Conservation (phyloP, 495 filamentous ascomycete genomes). For the Aeminium ludgeri region DNA sequence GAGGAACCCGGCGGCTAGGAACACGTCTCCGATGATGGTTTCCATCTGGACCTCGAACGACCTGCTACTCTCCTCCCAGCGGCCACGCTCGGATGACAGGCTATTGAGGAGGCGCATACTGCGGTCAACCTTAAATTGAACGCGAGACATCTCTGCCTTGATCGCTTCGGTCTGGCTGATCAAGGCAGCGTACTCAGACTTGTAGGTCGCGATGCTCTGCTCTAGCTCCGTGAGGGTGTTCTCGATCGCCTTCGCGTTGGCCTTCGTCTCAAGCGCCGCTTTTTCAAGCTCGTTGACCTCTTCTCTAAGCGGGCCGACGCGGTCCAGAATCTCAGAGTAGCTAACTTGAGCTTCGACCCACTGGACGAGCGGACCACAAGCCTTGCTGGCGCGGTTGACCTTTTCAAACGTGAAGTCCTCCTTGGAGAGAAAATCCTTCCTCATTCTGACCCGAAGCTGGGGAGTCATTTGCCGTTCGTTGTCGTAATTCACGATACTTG, state of each 20-base stretch:
- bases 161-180: conserved; percentile 96
- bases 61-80: conserved; percentile 94
- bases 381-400: conserved; percentile 88
- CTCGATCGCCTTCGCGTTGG: conserved; percentile 80
- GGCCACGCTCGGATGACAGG: conserved; percentile 73
- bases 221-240: conserved; percentile 72
- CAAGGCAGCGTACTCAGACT: conserved; percentile 85
- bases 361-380: conserved; percentile 89
- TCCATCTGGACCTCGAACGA: conserved; percentile 96
- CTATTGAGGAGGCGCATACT: conserved; percentile 88
- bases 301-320: conserved; percentile 80
- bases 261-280: conserved; percentile 79
- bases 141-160: conserved; percentile 87
- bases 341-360: conserved; percentile 97
- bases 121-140: conserved; percentile 94
- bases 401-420: conserved; percentile 90
- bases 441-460: conserved; percentile 66
- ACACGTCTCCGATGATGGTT: conserved; percentile 86
- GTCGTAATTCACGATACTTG: conserved; percentile 92
- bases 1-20: conserved; percentile 88
- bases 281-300: conserved; percentile 80
- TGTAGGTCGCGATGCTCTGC: conserved; percentile 86
- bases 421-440: conserved; percentile 76
- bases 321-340: conserved; percentile 90
- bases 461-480: conserved; percentile 92